These are phyloP conservation scores for Mycocentrospora acerina DNA, from an alignment of 2,329 filamentous ascomycete genomes.

Conservation along the genomic window DNA sequence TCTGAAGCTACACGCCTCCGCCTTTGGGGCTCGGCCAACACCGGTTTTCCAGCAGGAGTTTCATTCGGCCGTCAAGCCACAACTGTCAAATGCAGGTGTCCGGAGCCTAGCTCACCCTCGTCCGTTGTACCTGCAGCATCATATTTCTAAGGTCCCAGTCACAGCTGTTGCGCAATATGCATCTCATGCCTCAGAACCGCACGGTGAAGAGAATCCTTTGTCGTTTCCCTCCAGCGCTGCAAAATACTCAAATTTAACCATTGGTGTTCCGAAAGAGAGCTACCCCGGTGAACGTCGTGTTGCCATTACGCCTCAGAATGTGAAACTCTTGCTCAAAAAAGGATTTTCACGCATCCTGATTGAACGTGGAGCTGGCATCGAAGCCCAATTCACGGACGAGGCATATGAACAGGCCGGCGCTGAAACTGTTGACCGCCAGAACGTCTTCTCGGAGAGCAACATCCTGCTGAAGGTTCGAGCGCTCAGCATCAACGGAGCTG, in stretches of 20 bases:
- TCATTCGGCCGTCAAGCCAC: conserved; percentile 12
- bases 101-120: conserved; percentile 28
- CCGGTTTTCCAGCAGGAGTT: conserved; percentile 22
- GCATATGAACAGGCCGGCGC: conserved; percentile 79
- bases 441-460: conserved; percentile 73
- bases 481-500: conserved; percentile 59
- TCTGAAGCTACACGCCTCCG: conserved; percentile 20
- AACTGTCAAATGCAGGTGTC: conserved; percentile 17
- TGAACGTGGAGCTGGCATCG: conserved; percentile 75
- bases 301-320: conserved; percentile 81
- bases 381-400: conserved; percentile 75
- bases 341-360: conserved; percentile 77
- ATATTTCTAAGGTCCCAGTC: conserved; percentile 20
- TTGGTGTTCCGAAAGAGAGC: conserved; percentile 80
- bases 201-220: conserved; percentile 39
- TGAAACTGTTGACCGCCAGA: conserved; percentile 67
- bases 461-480: conserved; percentile 83
- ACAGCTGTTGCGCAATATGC: conserved; percentile 33
- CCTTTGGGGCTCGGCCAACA: conserved; percentile 18
- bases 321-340: conserved; percentile 79
- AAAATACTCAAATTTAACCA: conserved; percentile 71
- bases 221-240: conserved; percentile 40
- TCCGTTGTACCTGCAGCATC: conserved; percentile 33
- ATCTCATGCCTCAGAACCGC: conserved; percentile 36
- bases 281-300: conserved; percentile 79